phyloP scores from a whole-genome alignment of 441 rosid genomes.

The Eruca vesicaria region DNA sequence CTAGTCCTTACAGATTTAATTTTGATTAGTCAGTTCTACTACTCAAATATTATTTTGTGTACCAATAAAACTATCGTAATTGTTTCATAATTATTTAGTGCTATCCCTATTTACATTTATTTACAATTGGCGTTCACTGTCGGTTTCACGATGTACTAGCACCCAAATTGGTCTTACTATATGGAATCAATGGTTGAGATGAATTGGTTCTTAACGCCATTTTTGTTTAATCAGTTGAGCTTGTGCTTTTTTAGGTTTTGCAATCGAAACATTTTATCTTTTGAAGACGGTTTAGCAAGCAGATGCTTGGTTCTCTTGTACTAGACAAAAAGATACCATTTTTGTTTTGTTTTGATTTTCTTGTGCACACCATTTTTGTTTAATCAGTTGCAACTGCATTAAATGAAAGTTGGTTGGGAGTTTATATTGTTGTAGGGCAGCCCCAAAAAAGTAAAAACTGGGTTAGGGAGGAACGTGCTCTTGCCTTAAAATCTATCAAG shows the following conservation, averaged over 20 bases:
- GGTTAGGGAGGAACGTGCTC: conserved; percentile 37
- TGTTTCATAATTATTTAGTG: not conserved
- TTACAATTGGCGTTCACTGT: conserved; percentile 12
- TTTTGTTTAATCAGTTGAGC: conserved; percentile 15
- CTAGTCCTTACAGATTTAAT: not conserved
- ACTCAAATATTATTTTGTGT: not conserved
- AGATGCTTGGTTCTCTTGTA: too few species aligned
- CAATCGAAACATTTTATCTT: too few species aligned
- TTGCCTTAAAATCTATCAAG: conserved; percentile 27
- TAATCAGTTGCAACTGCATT: conserved; percentile 12
- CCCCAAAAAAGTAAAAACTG: conserved; percentile 11
- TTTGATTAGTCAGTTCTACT: not conserved
- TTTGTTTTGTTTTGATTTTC: too few species aligned
- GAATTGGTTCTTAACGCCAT: not conserved
- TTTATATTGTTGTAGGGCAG: conserved; percentile 20
- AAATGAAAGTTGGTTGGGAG: conserved; percentile 33
- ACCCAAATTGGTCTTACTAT: conserved; percentile 18
- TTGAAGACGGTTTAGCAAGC: too few species aligned
- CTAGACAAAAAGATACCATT: too few species aligned
- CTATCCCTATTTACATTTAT: not conserved
- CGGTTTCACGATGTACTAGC: not conserved
- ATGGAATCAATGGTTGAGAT: conserved; percentile 19
- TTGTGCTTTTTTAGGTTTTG: too few species aligned
- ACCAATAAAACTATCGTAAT: not conserved
- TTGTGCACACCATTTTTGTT: conserved; percentile 4